phyloP scores from a whole-genome alignment of 1,284 basidiomycete species.

The Butyriboletus appendiculatus region DNA sequence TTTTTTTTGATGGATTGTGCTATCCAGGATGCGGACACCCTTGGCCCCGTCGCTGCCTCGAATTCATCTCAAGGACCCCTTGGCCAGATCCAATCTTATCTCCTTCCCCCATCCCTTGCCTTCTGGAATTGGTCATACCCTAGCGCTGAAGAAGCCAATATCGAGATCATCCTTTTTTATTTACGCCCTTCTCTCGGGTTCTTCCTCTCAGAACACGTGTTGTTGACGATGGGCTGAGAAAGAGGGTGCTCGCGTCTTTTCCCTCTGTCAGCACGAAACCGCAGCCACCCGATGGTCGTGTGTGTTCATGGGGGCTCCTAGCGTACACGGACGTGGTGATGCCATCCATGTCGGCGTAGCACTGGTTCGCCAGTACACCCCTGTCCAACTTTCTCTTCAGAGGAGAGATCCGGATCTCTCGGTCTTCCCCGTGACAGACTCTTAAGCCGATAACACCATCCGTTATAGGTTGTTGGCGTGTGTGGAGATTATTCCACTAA shows the following conservation, averaged over 20 bases:
- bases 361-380: not conserved
- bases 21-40: constrained; percentile 13
- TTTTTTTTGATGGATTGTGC: not conserved
- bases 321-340: constrained; percentile 12
- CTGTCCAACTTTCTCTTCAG: not conserved
- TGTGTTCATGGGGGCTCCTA: not conserved
- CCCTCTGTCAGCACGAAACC: constrained; percentile 10
- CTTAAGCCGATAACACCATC: constrained; percentile 1
- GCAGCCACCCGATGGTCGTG: not conserved
- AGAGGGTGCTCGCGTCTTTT: constrained; percentile 16
- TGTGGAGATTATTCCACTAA: constrained; percentile 3
- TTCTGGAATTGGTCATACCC: constrained; percentile 25
- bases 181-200: constrained; percentile 8
- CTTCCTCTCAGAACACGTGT: constrained; percentile 26
- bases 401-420: constrained; percentile 20
- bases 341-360: not conserved
- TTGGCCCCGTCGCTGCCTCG: constrained; percentile 15
- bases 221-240: constrained; percentile 14
- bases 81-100: constrained; percentile 33
- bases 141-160: constrained; percentile 1
- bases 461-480: not conserved
- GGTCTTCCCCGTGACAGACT: constrained; percentile 8
- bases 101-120: constrained; percentile 4
- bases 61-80: not conserved
- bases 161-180: constrained; percentile 13